Base-by-base conservation (phyloP, 1,284 basidiomycete genomes). In the Xerocomus cyaneibrunnescens region DNA sequence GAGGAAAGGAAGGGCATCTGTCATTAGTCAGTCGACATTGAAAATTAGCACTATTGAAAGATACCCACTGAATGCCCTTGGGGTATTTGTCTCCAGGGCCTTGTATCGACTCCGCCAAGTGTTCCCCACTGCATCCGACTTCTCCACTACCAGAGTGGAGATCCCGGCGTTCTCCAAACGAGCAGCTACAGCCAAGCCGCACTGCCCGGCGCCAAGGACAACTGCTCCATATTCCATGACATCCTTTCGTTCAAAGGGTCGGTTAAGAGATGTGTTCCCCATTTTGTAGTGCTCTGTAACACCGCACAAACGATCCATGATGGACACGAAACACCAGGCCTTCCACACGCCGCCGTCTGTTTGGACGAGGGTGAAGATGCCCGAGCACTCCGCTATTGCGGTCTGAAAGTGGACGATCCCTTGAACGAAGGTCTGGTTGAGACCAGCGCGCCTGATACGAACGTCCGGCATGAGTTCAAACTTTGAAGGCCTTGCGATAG, bases 61-160 rank as follows among this genome's bases (percentile, higher is more conserved):
- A 30, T 17, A 34, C 45, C 6, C 39, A 58, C 58, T 60, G 30
- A 52, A 60, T 7, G 39, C 48, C 19, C 35, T 58, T 6, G 58
- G 59, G 16, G 58, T 60, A 40, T 60, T 60, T 3, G 54, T 47
- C 25, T 58, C 43, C 28, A 61, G 17, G 16, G 54, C 32, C 9
- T 57, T 51, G 47, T 61, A 59, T n/a, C 59, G 50, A 31, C n/a
- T 36, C n/a, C 60, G 38, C 59, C 59, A 61, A 16, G 23, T 50
- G 36, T 59, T 41, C 2, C 60, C 57, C 14, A 59, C 45, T n/a
- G 43, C 21, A 5, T 23, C 10, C 2, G 34, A 37, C 21, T 43
- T 58, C 36, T 61, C 59, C 31, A 61, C 38, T 12, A 61, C 31
- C 2, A 61, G 35, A 7, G 59, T 54, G 12, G 32, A 22, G 3